These are phyloP conservation scores for Suillus discolor DNA, from an alignment of 768 basidiomycete species.

Conservation along the genomic window DNA sequence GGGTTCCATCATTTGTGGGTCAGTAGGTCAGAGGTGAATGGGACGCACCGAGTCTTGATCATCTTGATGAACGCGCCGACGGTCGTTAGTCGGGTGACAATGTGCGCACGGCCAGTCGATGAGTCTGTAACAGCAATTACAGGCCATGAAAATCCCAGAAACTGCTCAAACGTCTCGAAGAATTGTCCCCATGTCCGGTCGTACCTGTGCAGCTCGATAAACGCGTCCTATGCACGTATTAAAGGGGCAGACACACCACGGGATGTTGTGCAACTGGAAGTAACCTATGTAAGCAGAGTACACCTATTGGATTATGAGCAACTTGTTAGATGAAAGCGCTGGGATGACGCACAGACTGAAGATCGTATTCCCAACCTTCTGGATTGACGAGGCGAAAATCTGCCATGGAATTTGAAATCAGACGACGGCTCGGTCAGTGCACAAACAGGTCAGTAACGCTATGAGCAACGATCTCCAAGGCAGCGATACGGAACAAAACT, in stretches of 20 bases:
- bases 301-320: conserved; percentile 34
- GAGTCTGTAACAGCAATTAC: conserved; percentile 75
- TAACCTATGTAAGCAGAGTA: conserved; percentile 81
- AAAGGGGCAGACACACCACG: conserved; percentile 50
- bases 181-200: conserved; percentile 80
- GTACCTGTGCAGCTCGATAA: conserved; percentile 49
- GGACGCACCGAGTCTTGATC: conserved; percentile 72
- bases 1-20: background rate
- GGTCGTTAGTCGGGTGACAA: conserved; percentile 74
- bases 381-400: conserved; percentile 77
- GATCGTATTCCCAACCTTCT: conserved; percentile 78
- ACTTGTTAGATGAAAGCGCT: background rate
- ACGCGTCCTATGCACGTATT: background rate
- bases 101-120: conserved; percentile 72
- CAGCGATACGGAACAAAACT: conserved; percentile 2
- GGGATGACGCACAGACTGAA: conserved; percentile 64
- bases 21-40: background rate
- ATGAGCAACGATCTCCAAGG: background rate
- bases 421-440: background rate
- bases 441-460: background rate
- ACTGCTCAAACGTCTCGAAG: conserved; percentile 78
- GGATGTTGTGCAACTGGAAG: conserved; percentile 69
- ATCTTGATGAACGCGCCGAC: conserved; percentile 80
- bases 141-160: conserved; percentile 84
- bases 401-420: conserved; percentile 41